Conservation (phyloP, 257 asterid species). For the Eustoma russellianum region DNA sequence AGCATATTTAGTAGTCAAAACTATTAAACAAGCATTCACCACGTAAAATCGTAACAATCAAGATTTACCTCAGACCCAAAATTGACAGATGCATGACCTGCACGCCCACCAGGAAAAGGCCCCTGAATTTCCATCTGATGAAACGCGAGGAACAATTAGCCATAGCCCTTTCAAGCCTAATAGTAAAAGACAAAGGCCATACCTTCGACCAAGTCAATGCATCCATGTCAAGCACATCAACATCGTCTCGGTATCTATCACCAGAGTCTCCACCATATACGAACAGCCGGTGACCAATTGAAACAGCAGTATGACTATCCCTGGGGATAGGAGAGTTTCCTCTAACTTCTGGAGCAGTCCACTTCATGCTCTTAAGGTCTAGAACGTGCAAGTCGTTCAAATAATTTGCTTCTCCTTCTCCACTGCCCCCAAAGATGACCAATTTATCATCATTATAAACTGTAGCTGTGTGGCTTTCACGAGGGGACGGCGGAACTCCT, state of each 20-base stretch:
- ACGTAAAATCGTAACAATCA: neutral
- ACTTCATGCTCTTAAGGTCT: slow-evolving; percentile 67
- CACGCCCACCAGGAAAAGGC: slow-evolving; percentile 64
- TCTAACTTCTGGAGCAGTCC: slow-evolving; percentile 55
- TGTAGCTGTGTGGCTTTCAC: slow-evolving; percentile 82
- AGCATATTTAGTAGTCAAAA: neutral
- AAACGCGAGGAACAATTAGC: slow-evolving; percentile 3
- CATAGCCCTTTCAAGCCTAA: too few species aligned
- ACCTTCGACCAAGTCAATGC: slow-evolving; percentile 70
- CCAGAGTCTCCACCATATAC: slow-evolving; percentile 95
- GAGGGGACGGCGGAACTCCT: slow-evolving; percentile 71
- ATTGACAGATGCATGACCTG: slow-evolving; percentile 83
- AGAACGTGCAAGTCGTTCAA: slow-evolving; percentile 69
- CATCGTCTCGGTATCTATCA: slow-evolving; percentile 68
- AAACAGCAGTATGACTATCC: slow-evolving; percentile 76
- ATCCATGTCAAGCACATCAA: slow-evolving; percentile 62
- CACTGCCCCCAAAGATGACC: slow-evolving; percentile 86
- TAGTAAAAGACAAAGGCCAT: neutral
- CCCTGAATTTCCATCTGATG: slow-evolving; percentile 51
- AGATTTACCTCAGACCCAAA: slow-evolving; percentile 69
- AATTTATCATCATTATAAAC: slow-evolving; percentile 45
- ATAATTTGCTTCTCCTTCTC: slow-evolving; percentile 80
- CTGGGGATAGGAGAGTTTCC: slow-evolving; percentile 64
- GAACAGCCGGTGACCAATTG: slow-evolving; percentile 44
- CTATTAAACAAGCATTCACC: too few species aligned